phyloP scores from a whole-genome alignment of 805 yeast genomes.

The Wickerhamomyces subpelliculosus region DNA sequence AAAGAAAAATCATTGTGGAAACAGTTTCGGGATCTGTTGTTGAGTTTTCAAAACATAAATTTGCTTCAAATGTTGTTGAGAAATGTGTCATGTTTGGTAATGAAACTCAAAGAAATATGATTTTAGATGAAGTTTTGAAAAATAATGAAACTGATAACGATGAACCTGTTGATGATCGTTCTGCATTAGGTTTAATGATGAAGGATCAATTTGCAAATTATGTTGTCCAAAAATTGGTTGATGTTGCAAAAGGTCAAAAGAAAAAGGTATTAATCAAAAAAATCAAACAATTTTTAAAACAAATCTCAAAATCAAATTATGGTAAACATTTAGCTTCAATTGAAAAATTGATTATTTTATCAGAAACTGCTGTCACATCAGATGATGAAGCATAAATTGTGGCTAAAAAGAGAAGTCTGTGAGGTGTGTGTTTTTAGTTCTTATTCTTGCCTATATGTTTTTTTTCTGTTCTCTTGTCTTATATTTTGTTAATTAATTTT shows the following conservation, averaged over 20 bases:
- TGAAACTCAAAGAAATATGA: constrained; percentile 48
- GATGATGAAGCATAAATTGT: constrained; percentile 13
- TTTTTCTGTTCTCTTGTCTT: too few species aligned
- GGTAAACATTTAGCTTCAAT: constrained; percentile 83
- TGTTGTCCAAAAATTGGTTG: constrained; percentile 91
- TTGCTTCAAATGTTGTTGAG: constrained; percentile 96
- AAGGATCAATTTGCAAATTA: constrained; percentile 97
- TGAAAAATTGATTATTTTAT: constrained; percentile 40
- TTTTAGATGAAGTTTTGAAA: constrained; percentile 61
- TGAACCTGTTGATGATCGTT: constrained; percentile 48
- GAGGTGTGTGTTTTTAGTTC: too few species aligned
- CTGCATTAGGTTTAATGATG: constrained; percentile 86
- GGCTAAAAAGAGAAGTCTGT: too few species aligned
- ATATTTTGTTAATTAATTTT: too few species aligned
- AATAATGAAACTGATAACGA: constrained; percentile 33
- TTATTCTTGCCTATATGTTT: too few species aligned
- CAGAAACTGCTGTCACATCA: constrained; percentile 19
- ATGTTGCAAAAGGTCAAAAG: constrained; percentile 64
- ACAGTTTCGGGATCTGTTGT: constrained; percentile 70
- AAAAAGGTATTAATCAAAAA: constrained; percentile 64
- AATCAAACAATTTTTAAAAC: constrained; percentile 73
- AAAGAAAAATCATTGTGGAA: constrained; percentile 53
- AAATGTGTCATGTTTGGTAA: constrained; percentile 78
- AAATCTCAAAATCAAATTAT: constrained; percentile 58
- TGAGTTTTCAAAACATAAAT: constrained; percentile 87